Evolutionary conservation across 192 early-diverging fungal genomes (phyloP).

Genomic region (Mortierella alpina): DNA sequence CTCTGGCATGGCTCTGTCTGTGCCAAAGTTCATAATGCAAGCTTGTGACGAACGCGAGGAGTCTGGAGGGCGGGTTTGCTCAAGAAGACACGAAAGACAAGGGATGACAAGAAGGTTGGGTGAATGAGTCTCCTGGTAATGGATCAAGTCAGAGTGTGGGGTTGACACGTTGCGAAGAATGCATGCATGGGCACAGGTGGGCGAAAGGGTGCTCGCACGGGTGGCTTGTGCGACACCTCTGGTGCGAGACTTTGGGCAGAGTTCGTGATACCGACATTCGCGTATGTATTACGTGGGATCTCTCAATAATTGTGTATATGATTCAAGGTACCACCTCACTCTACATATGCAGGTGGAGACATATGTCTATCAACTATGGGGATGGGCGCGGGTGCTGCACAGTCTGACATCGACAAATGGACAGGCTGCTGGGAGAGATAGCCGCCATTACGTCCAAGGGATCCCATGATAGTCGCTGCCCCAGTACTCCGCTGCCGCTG

Average conservation of each 20-base stretch:
- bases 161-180: neutral
- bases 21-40: neutral
- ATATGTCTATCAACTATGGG: neutral
- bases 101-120: too few species aligned
- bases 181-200: neutral
- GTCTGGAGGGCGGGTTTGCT: too few species aligned
- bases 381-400: neutral
- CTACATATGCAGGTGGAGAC: slow-evolving; percentile 39
- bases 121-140: neutral
- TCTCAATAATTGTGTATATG: neutral
- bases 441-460: slow-evolving; percentile 37
- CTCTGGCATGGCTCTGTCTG: neutral
- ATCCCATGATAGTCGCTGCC: slow-evolving; percentile 38
- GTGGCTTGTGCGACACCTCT: neutral
- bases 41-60: neutral
- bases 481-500: slow-evolving; percentile 36
- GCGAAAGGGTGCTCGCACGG: neutral
- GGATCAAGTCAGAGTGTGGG: neutral
- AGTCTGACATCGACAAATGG: slow-evolving; percentile 12
- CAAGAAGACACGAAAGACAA: too few species aligned
- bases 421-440: slow-evolving; percentile 41
- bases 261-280: too few species aligned
- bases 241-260: too few species aligned
- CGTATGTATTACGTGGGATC: too few species aligned
- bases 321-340: slow-evolving; percentile 4